Evolutionary conservation across 176 grass and related monocot genomes (phyloP).

Genomic region (Avena eriantha): DNA sequence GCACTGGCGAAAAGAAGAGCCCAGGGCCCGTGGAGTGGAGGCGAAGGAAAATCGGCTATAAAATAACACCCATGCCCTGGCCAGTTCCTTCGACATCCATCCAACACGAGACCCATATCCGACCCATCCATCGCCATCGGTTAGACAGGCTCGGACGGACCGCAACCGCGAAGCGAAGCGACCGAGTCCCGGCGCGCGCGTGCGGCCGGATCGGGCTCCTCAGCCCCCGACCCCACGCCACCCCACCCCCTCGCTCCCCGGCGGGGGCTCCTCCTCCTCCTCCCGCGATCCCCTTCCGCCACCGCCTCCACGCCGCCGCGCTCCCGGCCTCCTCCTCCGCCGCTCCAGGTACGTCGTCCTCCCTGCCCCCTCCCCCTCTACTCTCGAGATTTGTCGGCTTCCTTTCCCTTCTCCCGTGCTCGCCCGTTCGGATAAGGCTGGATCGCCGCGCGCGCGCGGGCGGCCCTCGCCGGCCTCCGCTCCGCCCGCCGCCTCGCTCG

Average conservation of each 20-base stretch:
- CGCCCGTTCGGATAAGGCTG: neutral
- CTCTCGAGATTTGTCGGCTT: neutral
- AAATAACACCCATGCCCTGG: neutral
- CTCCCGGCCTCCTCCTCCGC: neutral
- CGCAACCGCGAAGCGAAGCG: too few species aligned
- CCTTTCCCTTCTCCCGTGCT: neutral
- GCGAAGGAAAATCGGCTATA: neutral
- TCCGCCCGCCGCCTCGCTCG: neutral
- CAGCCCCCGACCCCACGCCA: slow-evolving; percentile 20
- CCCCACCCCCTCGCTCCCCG: neutral
- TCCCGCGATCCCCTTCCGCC: slow-evolving; percentile 37
- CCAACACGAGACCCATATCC: neutral
- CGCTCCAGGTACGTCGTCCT: neutral
- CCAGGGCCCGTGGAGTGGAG: neutral
- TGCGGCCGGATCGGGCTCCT: slow-evolving; percentile 35
- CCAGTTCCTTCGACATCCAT: too few species aligned
- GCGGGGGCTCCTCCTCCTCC: slow-evolving; percentile 27
- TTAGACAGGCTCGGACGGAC: neutral
- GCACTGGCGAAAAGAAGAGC: neutral
- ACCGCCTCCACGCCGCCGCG: neutral
- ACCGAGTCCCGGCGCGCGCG: slow-evolving; percentile 22
- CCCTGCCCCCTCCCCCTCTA: fast-evolving
- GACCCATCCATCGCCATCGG: neutral
- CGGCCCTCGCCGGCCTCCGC: neutral
- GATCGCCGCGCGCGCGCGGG: neutral